These are phyloP conservation scores for Peniophora sp. DNA, from an alignment of 1,284 basidiomycete species.

Conservation along the genomic window DNA sequence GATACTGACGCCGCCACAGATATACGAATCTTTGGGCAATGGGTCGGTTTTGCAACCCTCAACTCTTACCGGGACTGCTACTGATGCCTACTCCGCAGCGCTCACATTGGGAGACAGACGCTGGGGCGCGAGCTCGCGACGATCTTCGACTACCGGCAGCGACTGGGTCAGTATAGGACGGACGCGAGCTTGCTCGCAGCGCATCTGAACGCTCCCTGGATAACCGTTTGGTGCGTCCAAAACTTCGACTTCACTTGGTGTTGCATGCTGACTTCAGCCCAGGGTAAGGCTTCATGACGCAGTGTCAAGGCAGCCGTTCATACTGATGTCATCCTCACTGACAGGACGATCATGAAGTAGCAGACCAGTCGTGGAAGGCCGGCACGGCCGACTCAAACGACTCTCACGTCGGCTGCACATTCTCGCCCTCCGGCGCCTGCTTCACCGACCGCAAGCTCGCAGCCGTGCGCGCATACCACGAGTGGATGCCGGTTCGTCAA, in stretches of 20 bases:
- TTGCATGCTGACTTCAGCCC: no score
- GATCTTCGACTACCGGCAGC: conserved; percentile 54
- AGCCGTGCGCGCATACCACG: conserved; percentile 58
- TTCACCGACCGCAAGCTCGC: conserved; percentile 60
- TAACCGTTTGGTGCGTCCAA: conserved; percentile 44
- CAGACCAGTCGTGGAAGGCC: conserved; percentile 58
- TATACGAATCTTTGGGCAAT: conserved; percentile 43
- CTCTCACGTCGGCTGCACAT: conserved; percentile 43
- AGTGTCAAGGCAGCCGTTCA: no score
- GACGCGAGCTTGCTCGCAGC: conserved; percentile 42
- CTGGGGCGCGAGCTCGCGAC: conserved; percentile 52
- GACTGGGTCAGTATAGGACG: conserved; percentile 53
- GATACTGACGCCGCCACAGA: conserved; percentile 21
- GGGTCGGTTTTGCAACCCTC: conserved; percentile 24
- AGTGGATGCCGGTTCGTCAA: conserved; percentile 66
- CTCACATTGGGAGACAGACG: conserved; percentile 36
- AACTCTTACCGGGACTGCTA: not conserved
- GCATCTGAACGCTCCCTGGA: conserved; percentile 49
- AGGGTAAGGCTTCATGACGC: no score
- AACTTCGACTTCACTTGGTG: not conserved
- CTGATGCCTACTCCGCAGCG: conserved; percentile 19
- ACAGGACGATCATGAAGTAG: conserved; percentile 29
- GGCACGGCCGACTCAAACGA: conserved; percentile 61
- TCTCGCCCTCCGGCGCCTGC: conserved; percentile 46
- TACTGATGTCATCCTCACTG: no score